phyloP scores from a whole-genome alignment of 306 rosid species.

The Sicyos baderoa region DNA sequence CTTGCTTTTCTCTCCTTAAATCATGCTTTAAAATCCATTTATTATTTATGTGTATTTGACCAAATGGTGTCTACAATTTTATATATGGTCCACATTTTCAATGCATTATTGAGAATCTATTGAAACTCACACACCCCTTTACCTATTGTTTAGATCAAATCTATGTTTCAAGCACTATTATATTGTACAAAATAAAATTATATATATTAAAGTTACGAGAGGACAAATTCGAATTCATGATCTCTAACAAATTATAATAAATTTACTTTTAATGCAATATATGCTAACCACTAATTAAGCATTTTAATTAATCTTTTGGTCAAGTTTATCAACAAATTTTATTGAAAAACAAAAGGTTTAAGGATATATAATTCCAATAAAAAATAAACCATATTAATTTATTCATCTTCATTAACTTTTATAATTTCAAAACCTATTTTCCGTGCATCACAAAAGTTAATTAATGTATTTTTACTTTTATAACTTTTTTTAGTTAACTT shows the following conservation, averaged over 20 bases:
- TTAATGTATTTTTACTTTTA: background rate
- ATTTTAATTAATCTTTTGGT: background rate
- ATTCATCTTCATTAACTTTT: background rate
- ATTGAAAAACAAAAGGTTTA: too few relatives aligned
- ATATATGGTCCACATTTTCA: conserved; percentile 12
- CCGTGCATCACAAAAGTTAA: background rate
- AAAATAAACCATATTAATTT: background rate
- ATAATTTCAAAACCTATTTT: background rate
- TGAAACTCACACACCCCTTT: background rate
- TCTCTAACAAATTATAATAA: background rate
- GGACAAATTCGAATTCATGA: too few relatives aligned
- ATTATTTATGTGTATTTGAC: conserved; percentile 6
- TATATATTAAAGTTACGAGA: background rate
- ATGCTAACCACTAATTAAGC: conserved; percentile 9
- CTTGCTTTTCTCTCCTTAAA: background rate
- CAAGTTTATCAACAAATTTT: background rate
- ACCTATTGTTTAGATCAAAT: background rate
- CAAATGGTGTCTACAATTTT: conserved; percentile 11
- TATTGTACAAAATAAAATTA: background rate
- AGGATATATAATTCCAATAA: too few relatives aligned
- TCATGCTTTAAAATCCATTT: background rate
- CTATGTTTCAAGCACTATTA: conserved; percentile 8
- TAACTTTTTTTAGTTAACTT: too few relatives aligned
- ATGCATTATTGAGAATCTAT: conserved; percentile 13
- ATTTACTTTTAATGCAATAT: background rate